A percentile compares a stretch with the other conserved stretches of the same genome.
phyloP scores from a whole-genome alignment of 78 protist species.

The Emiliania huxleyi region DNA sequence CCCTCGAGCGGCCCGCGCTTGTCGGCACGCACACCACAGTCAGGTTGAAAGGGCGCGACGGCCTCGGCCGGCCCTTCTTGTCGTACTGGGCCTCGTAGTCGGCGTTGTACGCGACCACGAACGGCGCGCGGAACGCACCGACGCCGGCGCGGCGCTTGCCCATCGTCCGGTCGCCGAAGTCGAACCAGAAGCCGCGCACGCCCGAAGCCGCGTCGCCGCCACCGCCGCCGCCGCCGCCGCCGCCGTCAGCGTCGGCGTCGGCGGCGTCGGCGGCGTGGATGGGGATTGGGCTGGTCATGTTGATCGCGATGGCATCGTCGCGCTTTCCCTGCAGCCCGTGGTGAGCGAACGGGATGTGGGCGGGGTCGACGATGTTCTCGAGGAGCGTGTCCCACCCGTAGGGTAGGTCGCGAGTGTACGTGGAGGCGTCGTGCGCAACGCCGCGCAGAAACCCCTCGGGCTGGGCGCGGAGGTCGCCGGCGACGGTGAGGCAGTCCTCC shows the following conservation, averaged over 20 bases:
- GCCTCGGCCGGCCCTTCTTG: neutral
- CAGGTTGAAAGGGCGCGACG: neutral
- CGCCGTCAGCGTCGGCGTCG: too few relatives aligned
- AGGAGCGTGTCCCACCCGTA: slow-evolving; percentile 12
- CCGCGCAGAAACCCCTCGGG: neutral
- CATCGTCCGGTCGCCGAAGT: neutral
- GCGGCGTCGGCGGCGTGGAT: too few relatives aligned
- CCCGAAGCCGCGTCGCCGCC: neutral
- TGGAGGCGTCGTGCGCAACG: neutral
- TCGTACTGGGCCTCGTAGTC: neutral
- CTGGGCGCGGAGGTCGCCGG: neutral
- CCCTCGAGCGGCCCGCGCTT: neutral
- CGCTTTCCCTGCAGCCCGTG: slow-evolving; percentile 21
- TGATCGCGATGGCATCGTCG: neutral
- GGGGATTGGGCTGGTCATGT: neutral
- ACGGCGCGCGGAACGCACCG: slow-evolving; percentile 1
- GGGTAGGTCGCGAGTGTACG: slow-evolving; percentile 1
- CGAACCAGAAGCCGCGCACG: neutral
- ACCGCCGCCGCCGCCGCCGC: too few relatives aligned
- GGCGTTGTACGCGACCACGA: neutral
- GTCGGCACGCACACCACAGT: neutral
- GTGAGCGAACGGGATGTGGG: neutral
- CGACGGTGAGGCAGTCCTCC: neutral
- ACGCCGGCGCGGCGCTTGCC: neutral
- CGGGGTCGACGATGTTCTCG: neutral